Base-by-base conservation (phyloP, 1,284 basidiomycete species). In the Marasmius tenuissimus region DNA sequence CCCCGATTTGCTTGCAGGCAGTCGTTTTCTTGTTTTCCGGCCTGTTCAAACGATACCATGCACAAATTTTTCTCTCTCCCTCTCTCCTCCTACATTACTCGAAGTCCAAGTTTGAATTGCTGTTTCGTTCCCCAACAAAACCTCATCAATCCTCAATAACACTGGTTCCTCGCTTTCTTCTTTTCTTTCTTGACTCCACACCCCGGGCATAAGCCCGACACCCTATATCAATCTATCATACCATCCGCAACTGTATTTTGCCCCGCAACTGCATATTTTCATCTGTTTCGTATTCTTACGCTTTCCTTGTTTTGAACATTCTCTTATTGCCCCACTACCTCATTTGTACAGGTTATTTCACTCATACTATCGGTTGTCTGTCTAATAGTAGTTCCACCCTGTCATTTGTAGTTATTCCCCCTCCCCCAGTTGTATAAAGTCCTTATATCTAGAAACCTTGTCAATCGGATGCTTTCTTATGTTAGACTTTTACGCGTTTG, bases 231-330 rank as follows among this genome's bases (percentile, higher is more conserved):
- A 72, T 72, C 68, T 78, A 76, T 74, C 78, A 80, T 76, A 76
- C 79, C 78, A 80, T 72, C 75, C 78, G 78, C 85, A 52, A 86
- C 83, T 88, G 87, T 88, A 88, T 85, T 86, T 81, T 84, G 84
- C 82, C 81, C 78, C 79, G 45, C 45, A 47, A 10, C 77, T 79
- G 82, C 85, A 87, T 80, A 73, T 77, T 74, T 78, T 72, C 70
- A 67, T 69, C 70, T 68, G 69, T 62, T 69, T 73, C 76, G 37
- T 37, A 54, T 74, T 80, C 75, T 74, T 74, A 69, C 75, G 72
- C 73, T 74, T 75, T 75, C 75, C 77, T 11, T 51, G 80, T 78
- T 78, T 77, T 72, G 75, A 77, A 77, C 75, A 72, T 73, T 74
- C 75, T 72, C 69, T 76, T 79, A 76, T 77, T 75, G 73, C 51